These are phyloP conservation scores for Coemansia sp. DNA, from an alignment of 192 early-diverging fungal species.

Conservation along the genomic window DNA sequence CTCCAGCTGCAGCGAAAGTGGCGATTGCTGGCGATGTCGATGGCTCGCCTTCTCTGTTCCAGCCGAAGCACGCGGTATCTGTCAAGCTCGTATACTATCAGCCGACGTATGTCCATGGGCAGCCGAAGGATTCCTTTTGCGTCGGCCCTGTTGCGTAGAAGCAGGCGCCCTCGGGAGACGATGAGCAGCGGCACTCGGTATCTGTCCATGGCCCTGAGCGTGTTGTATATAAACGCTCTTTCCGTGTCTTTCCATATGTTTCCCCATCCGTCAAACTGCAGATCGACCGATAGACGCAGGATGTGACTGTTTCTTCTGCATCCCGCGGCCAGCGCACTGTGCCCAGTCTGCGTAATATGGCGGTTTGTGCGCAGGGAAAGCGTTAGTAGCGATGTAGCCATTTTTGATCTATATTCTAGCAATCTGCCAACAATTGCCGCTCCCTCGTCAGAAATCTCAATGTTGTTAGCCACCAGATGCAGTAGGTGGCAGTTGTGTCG, in stretches of 20 bases:
- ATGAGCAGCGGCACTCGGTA: conserved; percentile 33
- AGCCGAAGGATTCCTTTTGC: conserved; percentile 6
- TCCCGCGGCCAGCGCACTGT: conserved; percentile 8
- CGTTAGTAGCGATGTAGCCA: conserved; percentile 18
- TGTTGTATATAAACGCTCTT: conserved; percentile 22
- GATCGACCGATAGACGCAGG: conserved; percentile 21
- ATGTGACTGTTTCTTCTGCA: conserved; percentile 14
- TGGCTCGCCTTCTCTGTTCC: conserved; percentile 14
- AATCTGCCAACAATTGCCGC: conserved; percentile 8
- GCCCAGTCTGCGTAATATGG: conserved; percentile 11
- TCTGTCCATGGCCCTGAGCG: conserved; percentile 21
- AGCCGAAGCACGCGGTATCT: conserved; percentile 13
- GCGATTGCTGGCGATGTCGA: conserved; percentile 14
- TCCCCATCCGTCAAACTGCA: conserved; percentile 34
- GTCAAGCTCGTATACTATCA: conserved; percentile 19
- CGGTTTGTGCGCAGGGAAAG: conserved; percentile 28
- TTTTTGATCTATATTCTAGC: conserved; percentile 8
- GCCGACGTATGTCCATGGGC: conserved; percentile 18
- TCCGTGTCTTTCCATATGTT: conserved; percentile 19
- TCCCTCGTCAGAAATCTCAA: conserved; percentile 18
- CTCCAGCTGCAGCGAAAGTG: not conserved
- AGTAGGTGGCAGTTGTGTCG: conserved; percentile 12
- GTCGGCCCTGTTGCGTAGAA: conserved; percentile 6
- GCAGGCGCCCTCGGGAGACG: conserved; percentile 26
- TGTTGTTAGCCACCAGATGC: conserved; percentile 18